Percentiles rank a stretch among this genome's conserved stretches.
Evolutionary conservation across 495 filamentous ascomycete species (phyloP).

Genomic region (Friedmanniomyces simplex): DNA sequence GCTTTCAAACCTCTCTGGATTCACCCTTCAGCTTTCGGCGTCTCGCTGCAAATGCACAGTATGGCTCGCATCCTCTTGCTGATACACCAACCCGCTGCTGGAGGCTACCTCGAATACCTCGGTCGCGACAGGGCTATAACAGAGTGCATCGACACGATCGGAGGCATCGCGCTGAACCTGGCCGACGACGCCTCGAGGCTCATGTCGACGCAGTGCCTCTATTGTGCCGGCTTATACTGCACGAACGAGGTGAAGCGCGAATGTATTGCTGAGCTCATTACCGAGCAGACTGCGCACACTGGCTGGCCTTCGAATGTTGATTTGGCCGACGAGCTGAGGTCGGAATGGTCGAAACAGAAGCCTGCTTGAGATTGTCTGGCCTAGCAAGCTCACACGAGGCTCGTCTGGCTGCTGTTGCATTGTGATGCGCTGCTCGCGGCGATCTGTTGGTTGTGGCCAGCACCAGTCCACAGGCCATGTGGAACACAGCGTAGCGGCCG

Average conservation of each 20-base stretch:
- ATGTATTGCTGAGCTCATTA: conserved; percentile 20
- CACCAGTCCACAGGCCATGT: too few species aligned
- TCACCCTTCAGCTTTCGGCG: conserved; percentile 21
- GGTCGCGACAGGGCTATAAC: conserved; percentile 15
- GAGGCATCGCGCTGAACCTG: conserved; percentile 23
- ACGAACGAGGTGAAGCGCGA: conserved; percentile 20
- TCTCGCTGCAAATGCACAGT: conserved; percentile 19
- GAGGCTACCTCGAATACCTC: conserved; percentile 21
- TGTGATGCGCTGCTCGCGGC: too few species aligned
- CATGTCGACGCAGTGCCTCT: conserved; percentile 22
- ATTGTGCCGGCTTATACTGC: conserved; percentile 23
- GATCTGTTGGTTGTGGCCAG: too few species aligned
- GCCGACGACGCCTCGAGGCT: conserved; percentile 17
- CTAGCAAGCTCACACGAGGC: too few species aligned
- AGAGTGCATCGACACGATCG: conserved; percentile 24
- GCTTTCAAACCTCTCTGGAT: conserved; percentile 25
- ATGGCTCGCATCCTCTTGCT: conserved; percentile 23
- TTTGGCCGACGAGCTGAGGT: conserved; percentile 21
- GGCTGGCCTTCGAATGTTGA: conserved; percentile 24
- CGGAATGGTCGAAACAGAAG: conserved; percentile 18
- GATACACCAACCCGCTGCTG: conserved; percentile 22
- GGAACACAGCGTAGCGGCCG: too few species aligned
- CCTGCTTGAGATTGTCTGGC: conserved; percentile 1
- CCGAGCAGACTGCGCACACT: conserved; percentile 9
- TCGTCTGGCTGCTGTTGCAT: too few species aligned